Conservation (phyloP, 2,329 filamentous ascomycete species). For the Anisogramma anomala region DNA sequence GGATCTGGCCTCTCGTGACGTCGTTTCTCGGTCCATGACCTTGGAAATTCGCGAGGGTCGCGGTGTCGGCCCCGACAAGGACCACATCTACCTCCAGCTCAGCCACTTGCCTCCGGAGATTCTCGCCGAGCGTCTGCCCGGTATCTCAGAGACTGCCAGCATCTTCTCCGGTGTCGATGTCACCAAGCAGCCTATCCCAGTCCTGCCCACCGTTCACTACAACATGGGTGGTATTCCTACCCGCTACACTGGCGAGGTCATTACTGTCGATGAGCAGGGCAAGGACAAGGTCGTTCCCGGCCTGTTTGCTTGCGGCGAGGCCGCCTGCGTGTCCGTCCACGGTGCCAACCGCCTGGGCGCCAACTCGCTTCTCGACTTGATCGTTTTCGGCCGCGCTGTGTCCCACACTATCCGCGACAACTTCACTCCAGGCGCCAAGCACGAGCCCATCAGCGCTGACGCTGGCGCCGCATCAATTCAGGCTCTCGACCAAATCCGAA, state of each 20-base stretch:
- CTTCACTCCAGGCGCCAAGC: slow-evolving; percentile 70
- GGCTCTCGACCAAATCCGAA: slow-evolving; percentile 76
- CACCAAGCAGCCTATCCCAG: slow-evolving; percentile 90
- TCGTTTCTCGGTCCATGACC: slow-evolving; percentile 96
- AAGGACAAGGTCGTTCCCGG: slow-evolving; percentile 90
- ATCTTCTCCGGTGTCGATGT: slow-evolving; percentile 98
- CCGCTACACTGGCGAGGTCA: slow-evolving; percentile 90
- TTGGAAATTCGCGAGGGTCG: slow-evolving; percentile 95
- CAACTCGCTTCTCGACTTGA: slow-evolving; percentile 94
- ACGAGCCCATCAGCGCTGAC: slow-evolving; percentile 70
- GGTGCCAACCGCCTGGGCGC: slow-evolving; percentile 95
- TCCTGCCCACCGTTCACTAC: slow-evolving; percentile 95
- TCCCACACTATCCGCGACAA: slow-evolving; percentile 96
- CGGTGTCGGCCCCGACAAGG: slow-evolving; percentile 93
- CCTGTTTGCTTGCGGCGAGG: slow-evolving; percentile 93
- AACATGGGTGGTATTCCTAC: slow-evolving; percentile 99
- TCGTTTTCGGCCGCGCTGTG: slow-evolving; percentile 95
- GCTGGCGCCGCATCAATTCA: slow-evolving; percentile 80
- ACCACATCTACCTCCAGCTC: slow-evolving; percentile 97
- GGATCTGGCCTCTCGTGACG: slow-evolving; percentile 92
- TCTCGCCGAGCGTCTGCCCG: slow-evolving; percentile 88
- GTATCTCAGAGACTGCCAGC: slow-evolving; percentile 95
- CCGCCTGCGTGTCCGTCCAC: slow-evolving; percentile 94
- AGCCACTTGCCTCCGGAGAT: slow-evolving; percentile 88
- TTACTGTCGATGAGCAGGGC: slow-evolving; percentile 75